phyloP scores from a whole-genome alignment of 192 early-diverging fungal species.

The Coemansia sp. region DNA sequence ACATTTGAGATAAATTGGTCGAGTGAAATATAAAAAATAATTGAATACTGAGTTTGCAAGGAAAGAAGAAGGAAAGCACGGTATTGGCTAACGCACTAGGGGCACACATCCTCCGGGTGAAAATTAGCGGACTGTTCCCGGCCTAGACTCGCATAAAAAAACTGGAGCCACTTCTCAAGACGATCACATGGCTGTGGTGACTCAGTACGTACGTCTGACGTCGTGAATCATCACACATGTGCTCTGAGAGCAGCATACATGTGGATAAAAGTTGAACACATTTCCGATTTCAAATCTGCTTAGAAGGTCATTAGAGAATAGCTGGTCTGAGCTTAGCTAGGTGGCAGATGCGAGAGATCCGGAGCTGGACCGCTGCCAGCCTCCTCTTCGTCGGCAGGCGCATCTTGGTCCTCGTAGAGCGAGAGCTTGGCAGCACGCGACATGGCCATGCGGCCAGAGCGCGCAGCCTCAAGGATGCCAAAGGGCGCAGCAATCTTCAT shows the following conservation, averaged over 20 bases:
- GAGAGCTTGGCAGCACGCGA: slow-evolving; percentile 87
- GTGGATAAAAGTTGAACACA: background rate
- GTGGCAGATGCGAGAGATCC: slow-evolving; percentile 92
- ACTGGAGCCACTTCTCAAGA: background rate
- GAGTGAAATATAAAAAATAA: background rate
- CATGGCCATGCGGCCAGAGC: slow-evolving; percentile 97
- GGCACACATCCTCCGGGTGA: background rate
- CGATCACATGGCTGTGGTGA: background rate
- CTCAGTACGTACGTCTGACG: too few species aligned
- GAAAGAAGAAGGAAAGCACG: background rate
- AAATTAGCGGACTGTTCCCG: background rate
- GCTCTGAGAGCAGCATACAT: background rate
- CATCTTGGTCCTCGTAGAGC: slow-evolving; percentile 63
- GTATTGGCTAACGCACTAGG: background rate
- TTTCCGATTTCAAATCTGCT: slow-evolving; percentile 8
- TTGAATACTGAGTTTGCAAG: background rate
- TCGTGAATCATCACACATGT: background rate
- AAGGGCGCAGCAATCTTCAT: slow-evolving; percentile 93
- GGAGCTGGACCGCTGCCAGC: slow-evolving; percentile 57
- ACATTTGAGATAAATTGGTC: slow-evolving; percentile 11
- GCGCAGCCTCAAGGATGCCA: slow-evolving; percentile 93
- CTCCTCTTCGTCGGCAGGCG: slow-evolving; percentile 54
- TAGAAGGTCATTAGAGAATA: background rate
- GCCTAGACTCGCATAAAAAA: background rate
- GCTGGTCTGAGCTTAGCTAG: slow-evolving; percentile 67